phyloP scores from a whole-genome alignment of 768 basidiomycete species.

The Pholiota molesta region DNA sequence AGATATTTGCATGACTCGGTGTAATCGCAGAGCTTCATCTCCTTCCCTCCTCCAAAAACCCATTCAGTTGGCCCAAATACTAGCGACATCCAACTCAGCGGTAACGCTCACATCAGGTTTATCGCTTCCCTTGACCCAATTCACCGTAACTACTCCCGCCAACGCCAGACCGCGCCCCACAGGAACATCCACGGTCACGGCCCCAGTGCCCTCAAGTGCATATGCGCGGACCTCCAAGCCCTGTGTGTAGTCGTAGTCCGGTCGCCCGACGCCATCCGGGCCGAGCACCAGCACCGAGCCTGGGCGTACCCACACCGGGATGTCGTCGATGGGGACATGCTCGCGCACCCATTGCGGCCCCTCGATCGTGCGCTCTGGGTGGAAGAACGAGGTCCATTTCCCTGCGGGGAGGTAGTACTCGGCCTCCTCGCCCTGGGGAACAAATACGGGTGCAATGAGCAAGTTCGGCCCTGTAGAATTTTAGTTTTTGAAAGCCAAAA shows the following conservation, averaged over 20 bases:
- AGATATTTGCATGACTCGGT: neutral
- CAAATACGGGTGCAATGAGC: conserved; percentile 66
- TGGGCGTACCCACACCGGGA: conserved; percentile 69
- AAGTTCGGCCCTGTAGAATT: conserved; percentile 48
- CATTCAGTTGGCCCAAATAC: conserved; percentile 9
- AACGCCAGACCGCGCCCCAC: conserved; percentile 41
- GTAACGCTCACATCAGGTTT: conserved; percentile 12
- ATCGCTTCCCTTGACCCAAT: conserved; percentile 4
- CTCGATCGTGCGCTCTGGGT: conserved; percentile 51
- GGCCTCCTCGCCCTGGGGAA: conserved; percentile 51
- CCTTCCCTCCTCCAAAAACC: neutral
- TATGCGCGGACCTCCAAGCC: conserved; percentile 56
- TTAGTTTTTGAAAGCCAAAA: neutral
- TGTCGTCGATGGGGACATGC: conserved; percentile 60
- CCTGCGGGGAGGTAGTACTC: conserved; percentile 67
- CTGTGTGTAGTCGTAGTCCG: conserved; percentile 62
- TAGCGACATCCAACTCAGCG: conserved; percentile 12
- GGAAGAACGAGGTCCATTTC: conserved; percentile 62
- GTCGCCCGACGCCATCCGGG: conserved; percentile 48
- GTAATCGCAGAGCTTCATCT: neutral
- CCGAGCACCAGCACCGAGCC: conserved; percentile 63
- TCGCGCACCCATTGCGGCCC: conserved; percentile 69
- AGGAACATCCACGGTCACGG: conserved; percentile 43
- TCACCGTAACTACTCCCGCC: conserved; percentile 43
- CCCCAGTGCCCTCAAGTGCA: conserved; percentile 47